Conservation (phyloP, 2,329 filamentous ascomycete genomes). For the Ophiostoma quercus region DNA sequence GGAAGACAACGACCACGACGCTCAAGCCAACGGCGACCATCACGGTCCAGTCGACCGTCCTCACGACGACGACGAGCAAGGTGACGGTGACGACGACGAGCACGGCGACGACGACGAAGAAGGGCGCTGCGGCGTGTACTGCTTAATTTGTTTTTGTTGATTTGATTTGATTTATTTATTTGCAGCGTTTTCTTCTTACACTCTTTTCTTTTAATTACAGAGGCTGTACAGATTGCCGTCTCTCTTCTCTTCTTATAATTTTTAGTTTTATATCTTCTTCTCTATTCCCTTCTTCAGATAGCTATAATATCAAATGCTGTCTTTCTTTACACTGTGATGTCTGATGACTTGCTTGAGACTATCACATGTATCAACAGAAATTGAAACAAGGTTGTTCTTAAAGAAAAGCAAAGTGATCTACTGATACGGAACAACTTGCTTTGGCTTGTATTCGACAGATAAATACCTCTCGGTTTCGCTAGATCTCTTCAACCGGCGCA, state of each 20-base stretch:
- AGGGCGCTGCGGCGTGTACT: not conserved
- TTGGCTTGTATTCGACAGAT: too few species aligned
- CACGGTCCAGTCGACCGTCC: not conserved
- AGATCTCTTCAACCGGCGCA: too few species aligned
- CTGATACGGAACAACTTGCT: too few species aligned
- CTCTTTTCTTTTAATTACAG: not conserved
- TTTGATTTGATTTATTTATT: not conserved
- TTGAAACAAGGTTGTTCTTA: too few species aligned
- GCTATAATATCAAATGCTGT: not conserved
- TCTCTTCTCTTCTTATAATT: not conserved
- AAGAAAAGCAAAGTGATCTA: too few species aligned
- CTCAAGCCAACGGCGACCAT: not conserved
- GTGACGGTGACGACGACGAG: not conserved
- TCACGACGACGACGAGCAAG: slow-evolving; percentile 7
- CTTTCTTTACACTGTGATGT: not conserved
- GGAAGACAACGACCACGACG: not conserved
- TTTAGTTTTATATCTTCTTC: not conserved
- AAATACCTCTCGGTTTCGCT: too few species aligned
- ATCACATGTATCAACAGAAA: too few species aligned
- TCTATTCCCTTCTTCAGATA: not conserved
- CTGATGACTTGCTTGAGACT: too few species aligned
- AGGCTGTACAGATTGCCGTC: not conserved
- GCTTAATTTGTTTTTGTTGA: not conserved
- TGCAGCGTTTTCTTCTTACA: not conserved
- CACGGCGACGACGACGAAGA: not conserved